These are phyloP conservation scores for Sophora flavescens DNA, from an alignment of 306 rosid genomes.

Conservation along the genomic window DNA sequence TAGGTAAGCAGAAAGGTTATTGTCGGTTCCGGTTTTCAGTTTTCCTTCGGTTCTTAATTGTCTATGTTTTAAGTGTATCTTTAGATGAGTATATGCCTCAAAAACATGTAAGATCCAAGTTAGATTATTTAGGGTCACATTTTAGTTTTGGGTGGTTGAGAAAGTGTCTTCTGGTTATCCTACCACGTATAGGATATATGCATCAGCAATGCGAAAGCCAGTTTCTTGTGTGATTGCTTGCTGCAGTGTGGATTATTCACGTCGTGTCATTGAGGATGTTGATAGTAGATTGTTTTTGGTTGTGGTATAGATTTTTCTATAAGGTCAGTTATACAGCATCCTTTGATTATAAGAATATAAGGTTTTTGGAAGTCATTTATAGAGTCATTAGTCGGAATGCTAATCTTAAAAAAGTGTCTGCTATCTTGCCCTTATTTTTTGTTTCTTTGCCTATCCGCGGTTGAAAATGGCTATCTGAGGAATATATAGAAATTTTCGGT, in stretches of 20 bases:
- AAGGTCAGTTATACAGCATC: conserved; percentile 25
- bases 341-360: neutral
- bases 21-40: conserved; percentile 57
- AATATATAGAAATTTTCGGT: neutral
- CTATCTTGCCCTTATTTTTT: neutral
- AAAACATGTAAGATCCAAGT: conserved; percentile 42
- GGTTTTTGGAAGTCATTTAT: conserved; percentile 20
- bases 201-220: conserved; percentile 25
- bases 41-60: conserved; percentile 53
- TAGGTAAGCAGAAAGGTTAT: conserved; percentile 58
- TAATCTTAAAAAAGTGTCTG: neutral
- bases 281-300: conserved; percentile 11
- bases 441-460: neutral
- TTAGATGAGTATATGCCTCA: conserved; percentile 51
- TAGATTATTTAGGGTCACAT: conserved; percentile 41
- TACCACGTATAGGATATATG: conserved; percentile 40
- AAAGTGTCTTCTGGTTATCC: conserved; percentile 43
- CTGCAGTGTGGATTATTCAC: conserved; percentile 29
- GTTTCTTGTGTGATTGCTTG: conserved; percentile 14
- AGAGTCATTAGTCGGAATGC: neutral
- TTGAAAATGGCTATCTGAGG: neutral
- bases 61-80: conserved; percentile 55
- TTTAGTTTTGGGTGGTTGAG: conserved; percentile 43
- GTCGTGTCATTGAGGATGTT: conserved; percentile 24
- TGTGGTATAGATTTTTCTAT: neutral